Evolutionary conservation across 2,329 filamentous ascomycete species (phyloP), one percentile per base, ranked within the genome.

Genomic region (Dothiorella sarmentorum): DNA sequence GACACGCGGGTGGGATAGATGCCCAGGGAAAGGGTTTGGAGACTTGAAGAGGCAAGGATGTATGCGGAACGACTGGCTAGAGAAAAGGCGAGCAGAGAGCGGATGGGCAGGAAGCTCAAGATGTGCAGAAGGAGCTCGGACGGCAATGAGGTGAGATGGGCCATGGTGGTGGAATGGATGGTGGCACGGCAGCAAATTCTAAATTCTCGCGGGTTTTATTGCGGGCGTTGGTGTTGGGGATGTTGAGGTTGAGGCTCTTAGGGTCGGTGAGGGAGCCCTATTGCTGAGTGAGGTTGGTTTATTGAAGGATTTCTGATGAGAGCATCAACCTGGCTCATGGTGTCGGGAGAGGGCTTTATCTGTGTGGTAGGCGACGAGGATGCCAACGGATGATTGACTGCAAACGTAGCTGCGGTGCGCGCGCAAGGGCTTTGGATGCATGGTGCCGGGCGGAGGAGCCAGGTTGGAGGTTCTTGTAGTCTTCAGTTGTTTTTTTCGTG

Each of bases 1-100:
- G 73, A 91, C 22, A 80, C 90, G 37, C 80, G 89, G 13, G 84
- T 85, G 0, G 87, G 90, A 13, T 97, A 91, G 82, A 85, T 91
- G 57, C 75, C 87, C 18, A 83, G 97, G 15, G 93, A 97, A 77
- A 97, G 91, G 91, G 77, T 85, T 51, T 68, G 67, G 4, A 74
- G 62, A 51, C 66, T 71, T 24, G 67, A 65, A 15, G 62, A 65
- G 9, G 71, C 69, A 11, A 75, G 63, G 4, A 42, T 38, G 35
- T 69, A 67, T 22, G 66, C 65, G 29, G 61, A 56, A 2, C 58
- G 67, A 1, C 62, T 73, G n/a, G 70, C 71, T 44, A 66, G 62
- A 26, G 66, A 69, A 62, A 75, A 75, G 49, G 61, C 59, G 9
- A 75, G 65, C 2, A 75, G 68, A 2, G 68, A 63, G 31, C 47